Conservation (phyloP, 306 rosid species). For the Trifolium dubium region DNA sequence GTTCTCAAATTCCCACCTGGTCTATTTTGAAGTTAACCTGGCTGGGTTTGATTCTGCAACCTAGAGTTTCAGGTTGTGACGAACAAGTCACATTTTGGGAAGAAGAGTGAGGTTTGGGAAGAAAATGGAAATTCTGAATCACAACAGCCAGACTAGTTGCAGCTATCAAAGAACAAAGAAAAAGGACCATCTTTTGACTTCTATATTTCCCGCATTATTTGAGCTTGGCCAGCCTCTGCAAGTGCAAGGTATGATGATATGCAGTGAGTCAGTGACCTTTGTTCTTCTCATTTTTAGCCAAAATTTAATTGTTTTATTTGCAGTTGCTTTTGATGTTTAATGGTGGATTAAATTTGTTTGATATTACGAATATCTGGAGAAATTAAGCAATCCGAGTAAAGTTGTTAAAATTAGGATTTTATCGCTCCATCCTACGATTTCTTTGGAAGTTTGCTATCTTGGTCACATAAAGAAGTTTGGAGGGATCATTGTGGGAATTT, state of each 20-base stretch:
- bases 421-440: not conserved
- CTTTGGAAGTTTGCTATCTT: not conserved
- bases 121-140: slow-evolving; percentile 9
- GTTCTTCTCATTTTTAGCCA: not conserved
- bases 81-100: not conserved
- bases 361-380: not conserved
- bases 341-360: not conserved
- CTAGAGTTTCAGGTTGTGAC: slow-evolving; percentile 6
- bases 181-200: not conserved
- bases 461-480: not conserved
- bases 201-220: not conserved
- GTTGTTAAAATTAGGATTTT: not conserved
- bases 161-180: slow-evolving; percentile 17
- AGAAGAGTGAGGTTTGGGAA: not conserved
- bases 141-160: slow-evolving; percentile 5
- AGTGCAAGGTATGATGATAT: slow-evolving; percentile 18
- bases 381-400: not conserved
- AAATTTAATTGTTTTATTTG: slow-evolving; percentile 18
- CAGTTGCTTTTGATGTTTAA: slow-evolving; percentile 1
- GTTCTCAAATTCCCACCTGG: not conserved
- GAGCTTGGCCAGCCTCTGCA: not conserved
- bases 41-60: not conserved
- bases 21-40: slow-evolving; percentile 6
- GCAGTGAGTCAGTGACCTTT: not conserved
- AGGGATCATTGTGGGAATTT: not conserved